phyloP scores from a whole-genome alignment of 176 grass and related monocot genomes.

The Bonia amplexicaulis region DNA sequence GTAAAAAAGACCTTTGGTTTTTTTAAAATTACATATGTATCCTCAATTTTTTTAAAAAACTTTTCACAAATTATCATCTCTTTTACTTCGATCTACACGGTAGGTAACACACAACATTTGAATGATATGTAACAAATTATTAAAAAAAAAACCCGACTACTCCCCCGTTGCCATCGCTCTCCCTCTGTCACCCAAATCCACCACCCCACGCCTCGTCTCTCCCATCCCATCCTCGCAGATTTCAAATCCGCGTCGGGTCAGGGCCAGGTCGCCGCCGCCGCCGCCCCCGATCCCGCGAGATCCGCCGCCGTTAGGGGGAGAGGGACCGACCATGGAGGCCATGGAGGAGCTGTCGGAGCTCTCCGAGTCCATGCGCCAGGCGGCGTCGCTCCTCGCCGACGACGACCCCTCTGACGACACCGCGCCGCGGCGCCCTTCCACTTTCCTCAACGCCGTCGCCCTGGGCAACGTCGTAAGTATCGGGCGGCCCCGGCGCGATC shows the following conservation, averaged over 20 bases:
- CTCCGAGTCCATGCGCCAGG: slow-evolving; percentile 78
- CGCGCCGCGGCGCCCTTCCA: slow-evolving; percentile 51
- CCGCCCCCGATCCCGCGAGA: slow-evolving; percentile 11
- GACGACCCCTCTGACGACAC: slow-evolving; percentile 71
- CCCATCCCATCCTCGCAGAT: slow-evolving; percentile 8
- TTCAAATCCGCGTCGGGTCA: slow-evolving; percentile 42
- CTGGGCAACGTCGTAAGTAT: slow-evolving; percentile 91
- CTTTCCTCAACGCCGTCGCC: slow-evolving; percentile 84
- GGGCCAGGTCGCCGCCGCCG: slow-evolving; percentile 19
- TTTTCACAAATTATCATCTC: no score
- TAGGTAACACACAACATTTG: no score
- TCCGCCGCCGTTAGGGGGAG: neutral
- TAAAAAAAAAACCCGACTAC: neutral
- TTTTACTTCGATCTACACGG: no score
- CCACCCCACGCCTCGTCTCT: slow-evolving; percentile 4
- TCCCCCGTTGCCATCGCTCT: neutral
- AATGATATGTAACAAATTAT: no score
- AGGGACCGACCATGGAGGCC: slow-evolving; percentile 36
- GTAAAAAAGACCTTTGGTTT: no score
- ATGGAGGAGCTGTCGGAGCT: slow-evolving; percentile 83
- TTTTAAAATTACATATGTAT: no score
- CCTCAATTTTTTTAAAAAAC: no score
- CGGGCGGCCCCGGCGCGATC: neutral
- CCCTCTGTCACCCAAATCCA: neutral
- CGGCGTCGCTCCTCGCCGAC: slow-evolving; percentile 87